These are phyloP conservation scores for Rossbeevera mucosa DNA, from an alignment of 768 basidiomycete species.

Conservation along the genomic window DNA sequence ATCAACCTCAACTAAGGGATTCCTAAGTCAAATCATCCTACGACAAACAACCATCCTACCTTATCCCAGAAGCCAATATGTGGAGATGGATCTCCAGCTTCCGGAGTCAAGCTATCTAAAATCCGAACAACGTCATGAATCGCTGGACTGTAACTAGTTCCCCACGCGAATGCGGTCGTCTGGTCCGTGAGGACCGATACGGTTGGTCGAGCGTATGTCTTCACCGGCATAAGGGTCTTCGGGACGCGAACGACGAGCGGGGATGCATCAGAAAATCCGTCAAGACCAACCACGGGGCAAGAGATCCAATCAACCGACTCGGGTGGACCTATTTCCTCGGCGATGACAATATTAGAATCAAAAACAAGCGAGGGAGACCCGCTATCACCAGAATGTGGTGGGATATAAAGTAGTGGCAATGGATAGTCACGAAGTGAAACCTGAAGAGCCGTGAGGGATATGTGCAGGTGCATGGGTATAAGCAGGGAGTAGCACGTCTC, in stretches of 20 bases:
- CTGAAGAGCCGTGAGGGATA: slow-evolving; percentile 57
- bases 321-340: slow-evolving; percentile 75
- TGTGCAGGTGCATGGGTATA: slow-evolving; percentile 74
- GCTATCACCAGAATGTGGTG: slow-evolving; percentile 36
- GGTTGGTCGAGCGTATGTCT: slow-evolving; percentile 77
- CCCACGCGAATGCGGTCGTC: slow-evolving; percentile 81
- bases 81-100: slow-evolving; percentile 77
- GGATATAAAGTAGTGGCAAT: slow-evolving; percentile 75
- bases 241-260: slow-evolving; percentile 64
- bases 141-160: slow-evolving; percentile 78
- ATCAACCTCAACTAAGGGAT: slow-evolving; percentile 59
- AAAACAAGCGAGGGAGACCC: slow-evolving; percentile 52
- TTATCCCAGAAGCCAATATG: slow-evolving; percentile 95
- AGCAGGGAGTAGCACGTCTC: slow-evolving; percentile 74
- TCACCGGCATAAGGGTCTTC: slow-evolving; percentile 94
- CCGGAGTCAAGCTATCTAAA: slow-evolving; percentile 73
- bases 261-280: slow-evolving; percentile 46
- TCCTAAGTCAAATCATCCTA: slow-evolving; percentile 2
- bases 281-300: slow-evolving; percentile 56
- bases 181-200: slow-evolving; percentile 61
- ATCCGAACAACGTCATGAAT: slow-evolving; percentile 84
- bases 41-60: slow-evolving; percentile 35
- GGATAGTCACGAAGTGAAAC: slow-evolving; percentile 83
- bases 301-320: slow-evolving; percentile 68
- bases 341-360: slow-evolving; percentile 76